These are phyloP conservation scores for Achaetomiella virescens DNA, from an alignment of 495 filamentous ascomycete species.

Conservation along the genomic window DNA sequence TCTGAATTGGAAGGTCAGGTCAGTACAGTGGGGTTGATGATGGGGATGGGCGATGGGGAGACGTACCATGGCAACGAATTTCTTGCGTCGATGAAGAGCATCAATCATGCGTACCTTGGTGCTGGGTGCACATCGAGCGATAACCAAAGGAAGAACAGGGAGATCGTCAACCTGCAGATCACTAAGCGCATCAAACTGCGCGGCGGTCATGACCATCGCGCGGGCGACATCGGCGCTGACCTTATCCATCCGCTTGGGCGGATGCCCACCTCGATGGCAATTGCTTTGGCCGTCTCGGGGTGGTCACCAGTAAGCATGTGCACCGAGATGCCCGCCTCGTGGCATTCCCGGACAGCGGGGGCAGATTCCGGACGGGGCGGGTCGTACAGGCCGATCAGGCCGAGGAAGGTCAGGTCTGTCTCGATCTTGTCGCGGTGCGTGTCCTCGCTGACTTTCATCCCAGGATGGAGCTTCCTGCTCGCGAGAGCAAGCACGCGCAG, in stretches of 20 bases:
- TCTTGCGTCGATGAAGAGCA: slow-evolving; percentile 54
- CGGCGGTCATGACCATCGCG: slow-evolving; percentile 57
- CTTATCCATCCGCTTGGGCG: slow-evolving; percentile 51
- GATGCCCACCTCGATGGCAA: slow-evolving; percentile 72
- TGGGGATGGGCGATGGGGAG: neutral
- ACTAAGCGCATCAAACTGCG: slow-evolving; percentile 53
- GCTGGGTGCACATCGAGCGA: slow-evolving; percentile 58
- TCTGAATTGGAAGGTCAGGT: slow-evolving; percentile 21
- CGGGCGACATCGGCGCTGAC: slow-evolving; percentile 46
- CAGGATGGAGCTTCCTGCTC: slow-evolving; percentile 31
- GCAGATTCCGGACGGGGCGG: slow-evolving; percentile 64
- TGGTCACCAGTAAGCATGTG: slow-evolving; percentile 85
- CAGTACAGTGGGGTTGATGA: neutral
- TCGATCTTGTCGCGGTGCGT: slow-evolving; percentile 46
- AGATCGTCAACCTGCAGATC: slow-evolving; percentile 53
- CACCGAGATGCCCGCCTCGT: slow-evolving; percentile 64
- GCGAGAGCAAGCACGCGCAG: slow-evolving; percentile 72
- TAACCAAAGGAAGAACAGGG: slow-evolving; percentile 55
- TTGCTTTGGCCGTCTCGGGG: slow-evolving; percentile 65
- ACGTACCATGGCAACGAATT: slow-evolving; percentile 50
- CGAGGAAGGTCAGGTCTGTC: slow-evolving; percentile 52
- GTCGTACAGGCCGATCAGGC: slow-evolving; percentile 66
- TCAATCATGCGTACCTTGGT: slow-evolving; percentile 67
- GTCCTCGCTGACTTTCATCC: slow-evolving; percentile 23
- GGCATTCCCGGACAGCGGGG: slow-evolving; percentile 59